Base-by-base conservation (phyloP, 2,329 filamentous ascomycete genomes). In the Capronia americana region DNA sequence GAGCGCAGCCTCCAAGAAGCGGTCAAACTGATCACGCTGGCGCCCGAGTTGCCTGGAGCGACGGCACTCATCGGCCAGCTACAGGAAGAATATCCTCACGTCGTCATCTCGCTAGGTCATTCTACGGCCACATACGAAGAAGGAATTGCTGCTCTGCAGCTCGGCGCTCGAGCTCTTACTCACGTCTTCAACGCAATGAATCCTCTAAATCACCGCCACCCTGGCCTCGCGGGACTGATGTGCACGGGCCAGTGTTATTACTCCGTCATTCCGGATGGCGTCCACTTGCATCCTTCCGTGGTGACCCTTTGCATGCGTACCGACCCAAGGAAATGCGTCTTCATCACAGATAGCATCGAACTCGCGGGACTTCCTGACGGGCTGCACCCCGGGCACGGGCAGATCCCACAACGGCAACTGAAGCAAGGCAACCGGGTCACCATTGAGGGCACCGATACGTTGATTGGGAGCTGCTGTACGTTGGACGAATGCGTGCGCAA, bases 181-280 rank as follows among this genome's bases (percentile, higher is more conserved):
- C 84, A 87, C 71, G 82, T 82, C 0, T 79, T 86, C 51, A 86
- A 87, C 70, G 84, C 83, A 51, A 86, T 86, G 84, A 76, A 80
- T 34, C 77, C 80, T 1, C 75, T 85, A 2, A 76, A 81, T 62
- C 84, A 85, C 54, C 79, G 85, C 34, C 78, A 81, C 32, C 84
- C 84, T 3, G 83, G 84, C 1, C 76, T 86, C 17, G 79, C 82
- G 34, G 84, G 84, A 28, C 71, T 81, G 57, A 70, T 78, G 61
- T 72, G 75, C 74, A 51, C 64, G 64, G 32, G 28, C 3, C 67
- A 77, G 10, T 83, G 84, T 1, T 86, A 81, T 73, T 86, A 80
- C 75, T 82, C 80, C 24, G 73, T 86, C 54, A 86, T 87, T 28
- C 76, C 84, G 2, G 85, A 87, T 65, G 82, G 82, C 34, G 79